phyloP scores from a whole-genome alignment of 2,329 filamentous ascomycete species.

The Diaporthe vaccinii region DNA sequence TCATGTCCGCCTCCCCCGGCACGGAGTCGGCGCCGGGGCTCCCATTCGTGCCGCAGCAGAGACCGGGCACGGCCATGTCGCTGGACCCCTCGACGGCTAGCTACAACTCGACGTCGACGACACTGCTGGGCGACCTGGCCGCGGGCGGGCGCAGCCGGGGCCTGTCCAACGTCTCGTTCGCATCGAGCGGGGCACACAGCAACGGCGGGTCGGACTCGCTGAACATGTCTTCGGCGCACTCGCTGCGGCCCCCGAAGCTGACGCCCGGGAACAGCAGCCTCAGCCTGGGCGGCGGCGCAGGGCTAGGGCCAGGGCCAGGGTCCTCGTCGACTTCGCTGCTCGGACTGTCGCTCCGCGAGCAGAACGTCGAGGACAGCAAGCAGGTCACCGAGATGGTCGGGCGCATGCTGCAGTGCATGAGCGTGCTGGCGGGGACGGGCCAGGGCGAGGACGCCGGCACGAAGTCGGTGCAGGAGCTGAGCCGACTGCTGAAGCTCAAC shows the following conservation, averaged over 20 bases:
- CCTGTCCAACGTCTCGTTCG: conserved; percentile 85
- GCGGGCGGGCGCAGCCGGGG: conserved; percentile 79
- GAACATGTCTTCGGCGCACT: conserved; percentile 58
- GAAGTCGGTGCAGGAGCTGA: conserved; percentile 84
- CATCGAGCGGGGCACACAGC: conserved; percentile 59
- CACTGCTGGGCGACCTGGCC: conserved; percentile 76
- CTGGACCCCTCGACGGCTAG: conserved; percentile 82
- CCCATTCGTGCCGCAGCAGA: conserved; percentile 52
- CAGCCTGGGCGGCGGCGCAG: conserved; percentile 42
- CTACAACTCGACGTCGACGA: conserved; percentile 84
- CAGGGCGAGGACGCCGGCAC: conserved; percentile 73
- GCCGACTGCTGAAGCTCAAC: conserved; percentile 92
- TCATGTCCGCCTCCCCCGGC: conserved; percentile 64
- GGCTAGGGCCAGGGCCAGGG: conserved; percentile 43
- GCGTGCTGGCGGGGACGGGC: conserved; percentile 80
- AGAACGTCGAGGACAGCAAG: conserved; percentile 76
- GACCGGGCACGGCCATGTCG: conserved; percentile 81
- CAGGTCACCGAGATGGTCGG: conserved; percentile 95
- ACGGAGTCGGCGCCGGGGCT: conserved; percentile 57
- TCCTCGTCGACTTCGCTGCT: conserved; percentile 43
- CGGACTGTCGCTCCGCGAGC: conserved; percentile 62
- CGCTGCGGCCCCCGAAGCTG: conserved; percentile 44
- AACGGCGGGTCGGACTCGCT: conserved; percentile 60
- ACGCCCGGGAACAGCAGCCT: conserved; percentile 19
- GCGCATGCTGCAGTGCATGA: conserved; percentile 95